Evolutionary conservation across 345 rosid species (phyloP).

Genomic region (Lepidium didymum): DNA sequence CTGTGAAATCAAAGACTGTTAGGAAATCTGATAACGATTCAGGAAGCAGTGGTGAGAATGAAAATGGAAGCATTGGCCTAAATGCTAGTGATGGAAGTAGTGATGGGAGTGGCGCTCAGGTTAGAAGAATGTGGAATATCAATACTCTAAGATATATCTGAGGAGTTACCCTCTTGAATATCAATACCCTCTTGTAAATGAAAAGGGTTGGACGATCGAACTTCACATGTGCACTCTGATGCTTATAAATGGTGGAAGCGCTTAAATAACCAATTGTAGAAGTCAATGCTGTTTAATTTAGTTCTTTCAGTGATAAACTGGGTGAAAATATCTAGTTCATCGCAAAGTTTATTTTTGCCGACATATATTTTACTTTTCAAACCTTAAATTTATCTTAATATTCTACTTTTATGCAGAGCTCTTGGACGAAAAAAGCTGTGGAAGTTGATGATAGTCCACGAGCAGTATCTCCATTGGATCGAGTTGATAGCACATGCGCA

Average conservation of each 20-base stretch:
- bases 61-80: conserved; percentile 40
- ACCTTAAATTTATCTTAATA: neutral
- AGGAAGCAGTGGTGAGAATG: conserved; percentile 44
- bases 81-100: conserved; percentile 55
- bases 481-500: conserved; percentile 68
- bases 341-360: neutral
- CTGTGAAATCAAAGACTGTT: conserved; percentile 40
- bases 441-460: conserved; percentile 51
- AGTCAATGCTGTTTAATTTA: neutral
- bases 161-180: neutral
- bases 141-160: neutral
- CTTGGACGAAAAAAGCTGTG: conserved; percentile 60
- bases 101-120: conserved; percentile 78
- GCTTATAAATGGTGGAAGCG: conserved; percentile 10
- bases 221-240: conserved; percentile 13
- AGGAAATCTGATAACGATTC: conserved; percentile 43
- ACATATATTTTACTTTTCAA: neutral
- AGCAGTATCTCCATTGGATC: conserved; percentile 37
- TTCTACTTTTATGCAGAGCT: conserved; percentile 37
- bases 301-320: neutral
- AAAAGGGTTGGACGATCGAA: conserved; percentile 9
- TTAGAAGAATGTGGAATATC: conserved; percentile 23
- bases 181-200: too few species aligned
- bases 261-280: conserved; percentile 2
- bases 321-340: neutral